Evolutionary conservation across 2,329 filamentous ascomycete species (phyloP), one percentile per base, ranked within the genome.

Genomic region (Corniculantispora saksenae): DNA sequence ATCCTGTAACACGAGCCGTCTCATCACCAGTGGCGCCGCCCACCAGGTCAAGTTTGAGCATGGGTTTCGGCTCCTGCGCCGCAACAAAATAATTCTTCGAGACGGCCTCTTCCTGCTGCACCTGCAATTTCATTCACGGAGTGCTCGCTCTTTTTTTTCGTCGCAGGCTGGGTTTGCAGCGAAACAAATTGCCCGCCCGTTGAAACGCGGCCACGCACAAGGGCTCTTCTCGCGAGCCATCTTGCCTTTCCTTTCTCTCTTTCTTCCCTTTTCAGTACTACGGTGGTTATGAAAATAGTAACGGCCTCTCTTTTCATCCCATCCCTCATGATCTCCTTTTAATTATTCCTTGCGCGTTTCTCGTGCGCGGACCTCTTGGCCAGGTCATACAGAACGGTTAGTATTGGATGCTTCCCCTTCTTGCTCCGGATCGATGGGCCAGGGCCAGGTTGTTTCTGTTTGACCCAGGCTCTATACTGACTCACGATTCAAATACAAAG

Each of bases 1-100:
- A 63, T 50, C 54, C 61, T 64, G 62, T 59, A 64, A 64, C 62
- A 45, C 19, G 3, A 53, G 23, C 35, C 55, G 62, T 64, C 62
- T 57, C 62, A 64, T 45, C 47, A 25, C 25, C 25, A 51, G 35
- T 51, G n/a, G 54, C 62, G 55, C 35, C 47, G 38, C 47, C 55
- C 55, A 64, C 62, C 35, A 15, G 45, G 21, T 23, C 29, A 40
- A 25, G 61, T 64, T 64, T 64, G 54, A 64, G 21, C 62, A 13
- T 59, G 19, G 47, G 62, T 64, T 64, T 64, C 62, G 62, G 21
- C 29, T 64, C 58, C 35, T 43, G n/a, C 50, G 50, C 60, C 60
- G 60, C 50, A 35, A 25, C 15, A 17, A 19, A 50, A 12, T 12
- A 32, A 15, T 59, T n/a, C 25, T n/a, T n/a, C 47, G 7, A 50